Evolutionary conservation across 1,139 yeast genomes (phyloP).

Genomic region (Yamadazyma kanchanaburiensis): DNA sequence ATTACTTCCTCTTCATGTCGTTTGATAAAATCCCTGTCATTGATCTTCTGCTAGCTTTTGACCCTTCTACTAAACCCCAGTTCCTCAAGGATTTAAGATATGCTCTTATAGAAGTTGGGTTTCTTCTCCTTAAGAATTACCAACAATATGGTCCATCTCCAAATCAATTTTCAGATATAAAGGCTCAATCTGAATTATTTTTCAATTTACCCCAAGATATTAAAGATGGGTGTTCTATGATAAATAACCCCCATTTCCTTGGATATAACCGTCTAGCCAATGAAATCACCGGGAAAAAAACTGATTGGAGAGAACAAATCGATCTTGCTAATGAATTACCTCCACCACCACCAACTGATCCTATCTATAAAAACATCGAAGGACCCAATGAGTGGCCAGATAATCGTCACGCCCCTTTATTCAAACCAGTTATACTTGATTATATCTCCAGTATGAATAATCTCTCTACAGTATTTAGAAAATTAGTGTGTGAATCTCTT

Average conservation of each 20-base stretch:
- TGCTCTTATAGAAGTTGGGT: constrained; percentile 62
- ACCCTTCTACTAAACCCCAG: constrained; percentile 29
- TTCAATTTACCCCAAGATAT: constrained; percentile 52
- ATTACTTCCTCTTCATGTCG: constrained; percentile 15
- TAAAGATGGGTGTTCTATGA: constrained; percentile 56
- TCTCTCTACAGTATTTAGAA: constrained; percentile 41
- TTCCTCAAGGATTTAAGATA: constrained; percentile 46
- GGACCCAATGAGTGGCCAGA: constrained; percentile 70
- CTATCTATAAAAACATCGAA: constrained; percentile 54
- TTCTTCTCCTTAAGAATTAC: constrained; percentile 51
- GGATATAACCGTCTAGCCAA: constrained; percentile 68
- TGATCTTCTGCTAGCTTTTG: constrained; percentile 29
- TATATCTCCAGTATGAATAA: constrained; percentile 48
- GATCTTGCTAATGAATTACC: constrained; percentile 64
- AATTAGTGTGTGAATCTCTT: constrained; percentile 53
- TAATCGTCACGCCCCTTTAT: constrained; percentile 43
- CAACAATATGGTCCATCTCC: constrained; percentile 29
- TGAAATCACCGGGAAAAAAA: constrained; percentile 57
- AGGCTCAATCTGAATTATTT: constrained; percentile 42
- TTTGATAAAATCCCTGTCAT: constrained; percentile 32
- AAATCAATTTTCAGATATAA: constrained; percentile 37
- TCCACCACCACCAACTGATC: constrained; percentile 42
- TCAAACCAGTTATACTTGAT: constrained; percentile 40
- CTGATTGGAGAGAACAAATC: constrained; percentile 68
- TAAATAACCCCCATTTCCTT: constrained; percentile 60